Conservation (phyloP, 169 alveolate species). For the Plasmodium berghei region DNA sequence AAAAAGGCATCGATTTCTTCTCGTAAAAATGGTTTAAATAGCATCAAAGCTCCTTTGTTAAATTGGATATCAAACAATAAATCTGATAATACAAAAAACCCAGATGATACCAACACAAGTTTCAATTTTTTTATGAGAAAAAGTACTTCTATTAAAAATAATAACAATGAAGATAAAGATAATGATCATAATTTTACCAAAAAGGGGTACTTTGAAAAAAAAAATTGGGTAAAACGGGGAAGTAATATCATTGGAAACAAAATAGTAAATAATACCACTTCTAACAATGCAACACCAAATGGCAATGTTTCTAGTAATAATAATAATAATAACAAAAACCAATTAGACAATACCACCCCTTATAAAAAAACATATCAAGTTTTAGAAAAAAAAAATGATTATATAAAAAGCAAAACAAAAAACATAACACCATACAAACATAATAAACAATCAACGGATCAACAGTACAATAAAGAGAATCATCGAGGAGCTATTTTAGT, state of each 20-base stretch:
- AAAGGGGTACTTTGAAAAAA: constrained; percentile 15
- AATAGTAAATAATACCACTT: background rate
- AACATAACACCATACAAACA: constrained; percentile 7
- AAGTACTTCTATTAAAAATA: constrained; percentile 6
- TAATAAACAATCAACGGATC: background rate
- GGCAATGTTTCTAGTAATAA: background rate
- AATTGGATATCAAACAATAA: constrained; percentile 13
- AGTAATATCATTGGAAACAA: constrained; percentile 2
- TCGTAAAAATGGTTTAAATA: constrained; percentile 20
- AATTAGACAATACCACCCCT: constrained; percentile 1
- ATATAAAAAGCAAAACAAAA: constrained; percentile 11
- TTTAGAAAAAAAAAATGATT: constrained; percentile 23
- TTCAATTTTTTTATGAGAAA: background rate
- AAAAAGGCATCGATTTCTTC: background rate
- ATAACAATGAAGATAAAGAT: constrained; percentile 17
- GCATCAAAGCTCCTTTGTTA: constrained; percentile 7
- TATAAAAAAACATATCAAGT: constrained; percentile 15
- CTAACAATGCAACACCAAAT: no score
- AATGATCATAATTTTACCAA: constrained; percentile 20
- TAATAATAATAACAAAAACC: background rate
- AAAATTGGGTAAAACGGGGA: constrained; percentile 9
- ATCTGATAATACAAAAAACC: constrained; percentile 14
- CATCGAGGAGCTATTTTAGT: constrained; percentile 17
- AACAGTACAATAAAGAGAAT: constrained; percentile 11
- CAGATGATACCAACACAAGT: constrained; percentile 6